phyloP scores from a whole-genome alignment of 106 monocot genomes.

The Cymbidium sinense region DNA sequence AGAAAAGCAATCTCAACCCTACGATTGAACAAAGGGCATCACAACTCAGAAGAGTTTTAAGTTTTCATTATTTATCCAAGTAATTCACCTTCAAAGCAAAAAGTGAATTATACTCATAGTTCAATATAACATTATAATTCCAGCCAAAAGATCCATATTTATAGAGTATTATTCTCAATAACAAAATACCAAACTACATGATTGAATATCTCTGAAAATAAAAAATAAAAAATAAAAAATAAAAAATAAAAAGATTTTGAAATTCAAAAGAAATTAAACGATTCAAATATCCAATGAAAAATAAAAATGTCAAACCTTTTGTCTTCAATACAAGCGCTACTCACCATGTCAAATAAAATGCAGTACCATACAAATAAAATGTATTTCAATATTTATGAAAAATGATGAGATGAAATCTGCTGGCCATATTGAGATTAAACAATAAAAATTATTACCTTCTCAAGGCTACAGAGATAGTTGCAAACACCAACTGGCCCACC shows the following conservation, averaged over 20 bases:
- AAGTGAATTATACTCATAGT: not conserved
- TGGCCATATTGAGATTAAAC: not conserved
- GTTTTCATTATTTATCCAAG: too few relatives aligned
- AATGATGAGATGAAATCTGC: not conserved
- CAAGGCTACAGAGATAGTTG: constrained; percentile 60
- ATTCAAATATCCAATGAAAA: not conserved
- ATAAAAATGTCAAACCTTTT: not conserved
- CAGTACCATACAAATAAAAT: not conserved
- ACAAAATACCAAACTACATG: not conserved
- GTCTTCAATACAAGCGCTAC: not conserved
- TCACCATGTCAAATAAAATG: not conserved
- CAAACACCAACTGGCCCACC: constrained; percentile 83
- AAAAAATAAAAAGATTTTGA: too few relatives aligned
- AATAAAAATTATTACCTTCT: constrained; percentile 43
- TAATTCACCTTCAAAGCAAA: too few relatives aligned
- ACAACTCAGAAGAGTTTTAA: not conserved
- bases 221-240: too few relatives aligned
- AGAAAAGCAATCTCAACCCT: not conserved
- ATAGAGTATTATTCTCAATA: not conserved
- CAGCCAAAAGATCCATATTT: not conserved
- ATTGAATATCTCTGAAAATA: not conserved
- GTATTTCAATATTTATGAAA: not conserved
- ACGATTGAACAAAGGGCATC: not conserved
- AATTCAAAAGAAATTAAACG: not conserved
- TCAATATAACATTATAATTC: not conserved